Conservation (phyloP, 2,329 filamentous ascomycete species). For the Trichoderma koningii region DNA sequence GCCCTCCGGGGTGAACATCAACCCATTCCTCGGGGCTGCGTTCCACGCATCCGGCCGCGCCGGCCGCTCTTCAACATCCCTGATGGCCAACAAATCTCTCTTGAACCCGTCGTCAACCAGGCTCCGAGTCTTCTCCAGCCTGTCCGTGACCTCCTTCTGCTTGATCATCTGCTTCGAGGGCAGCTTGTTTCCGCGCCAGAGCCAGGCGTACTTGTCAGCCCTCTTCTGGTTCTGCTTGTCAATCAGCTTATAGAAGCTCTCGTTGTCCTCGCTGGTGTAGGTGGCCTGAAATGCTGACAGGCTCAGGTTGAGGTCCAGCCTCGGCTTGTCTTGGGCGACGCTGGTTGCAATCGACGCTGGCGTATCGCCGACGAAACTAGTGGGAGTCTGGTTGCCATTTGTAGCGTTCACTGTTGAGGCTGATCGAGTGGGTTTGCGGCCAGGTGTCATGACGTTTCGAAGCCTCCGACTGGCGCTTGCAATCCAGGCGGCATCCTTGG, state of each 20-base stretch:
- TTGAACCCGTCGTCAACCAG: slow-evolving; percentile 60
- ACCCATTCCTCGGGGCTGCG: slow-evolving; percentile 70
- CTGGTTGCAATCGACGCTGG: slow-evolving; percentile 60
- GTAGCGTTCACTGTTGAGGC: slow-evolving; percentile 33
- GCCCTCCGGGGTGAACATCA: slow-evolving; percentile 82
- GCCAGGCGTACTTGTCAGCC: slow-evolving; percentile 83
- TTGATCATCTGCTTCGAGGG: slow-evolving; percentile 75
- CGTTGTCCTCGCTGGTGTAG: slow-evolving; percentile 97
- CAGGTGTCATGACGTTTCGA: slow-evolving; percentile 79
- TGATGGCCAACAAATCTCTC: slow-evolving; percentile 62
- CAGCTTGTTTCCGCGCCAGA: slow-evolving; percentile 87
- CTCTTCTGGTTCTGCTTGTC: slow-evolving; percentile 87
- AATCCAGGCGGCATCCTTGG: slow-evolving; percentile 84
- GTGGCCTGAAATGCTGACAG: slow-evolving; percentile 84
- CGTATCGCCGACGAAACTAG: slow-evolving; percentile 70
- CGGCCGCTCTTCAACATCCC: slow-evolving; percentile 68
- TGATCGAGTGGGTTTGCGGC: slow-evolving; percentile 43
- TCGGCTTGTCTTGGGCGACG: slow-evolving; percentile 44
- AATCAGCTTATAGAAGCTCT: slow-evolving; percentile 89
- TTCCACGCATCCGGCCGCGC: slow-evolving; percentile 79
- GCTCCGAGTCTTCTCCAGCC: slow-evolving; percentile 49
- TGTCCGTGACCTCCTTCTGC: slow-evolving; percentile 63
- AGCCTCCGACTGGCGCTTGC: slow-evolving; percentile 73
- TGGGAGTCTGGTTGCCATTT: slow-evolving; percentile 58
- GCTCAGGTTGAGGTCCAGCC: slow-evolving; percentile 75